Base-by-base conservation (phyloP, 805 yeast genomes). In the Metschnikowia aberdeeniae region DNA sequence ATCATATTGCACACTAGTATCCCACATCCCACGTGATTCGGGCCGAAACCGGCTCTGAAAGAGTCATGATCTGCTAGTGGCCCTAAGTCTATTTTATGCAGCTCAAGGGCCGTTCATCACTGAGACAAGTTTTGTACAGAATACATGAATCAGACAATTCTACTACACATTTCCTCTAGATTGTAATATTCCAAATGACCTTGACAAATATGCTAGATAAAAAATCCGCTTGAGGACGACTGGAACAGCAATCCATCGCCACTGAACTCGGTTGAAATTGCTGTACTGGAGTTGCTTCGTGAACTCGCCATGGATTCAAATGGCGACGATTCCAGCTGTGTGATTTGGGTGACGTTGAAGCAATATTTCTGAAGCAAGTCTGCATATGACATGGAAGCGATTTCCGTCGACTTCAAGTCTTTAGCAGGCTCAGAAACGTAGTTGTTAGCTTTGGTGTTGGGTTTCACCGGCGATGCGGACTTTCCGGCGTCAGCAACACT, bases 361-460 rank as follows among this genome's bases (percentile, higher is more conserved):
- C 73, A 68, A 44, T 64, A 68, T 28, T 59, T 63, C 43, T 62
- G 63, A 43, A 68, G 54, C 46, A 68, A 58, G 48, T 65, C 69
- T 2, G 68, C 56, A 46, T 68, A 68, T 14, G 58, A 50, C 52
- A 61, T 52, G 27, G 63, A 53, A 44, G 53, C 55, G 45, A 63
- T 56, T 30, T 51, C 50, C 24, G 57, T 17, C 4, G 38, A 13
- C 9, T 33, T 40, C 24, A 40, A 33, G 24, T 32, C 36, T n/a
- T 40, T 36, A 12, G n/a, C 30, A 24, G 43, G 43, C 37, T 33
- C 33, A 32, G 42, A 36, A 14, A 39, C 30, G 24, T 34, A 40
- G 24, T 31, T 31, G 3, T 27, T 40, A 19, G 17, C 14, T 17
- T 44, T 33, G 14, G 32, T 14, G 35, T 17, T 13, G 20, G 26